Evolutionary conservation across 2,329 filamentous ascomycete genomes (phyloP).

Genomic region (Lasiodiplodia sp.): DNA sequence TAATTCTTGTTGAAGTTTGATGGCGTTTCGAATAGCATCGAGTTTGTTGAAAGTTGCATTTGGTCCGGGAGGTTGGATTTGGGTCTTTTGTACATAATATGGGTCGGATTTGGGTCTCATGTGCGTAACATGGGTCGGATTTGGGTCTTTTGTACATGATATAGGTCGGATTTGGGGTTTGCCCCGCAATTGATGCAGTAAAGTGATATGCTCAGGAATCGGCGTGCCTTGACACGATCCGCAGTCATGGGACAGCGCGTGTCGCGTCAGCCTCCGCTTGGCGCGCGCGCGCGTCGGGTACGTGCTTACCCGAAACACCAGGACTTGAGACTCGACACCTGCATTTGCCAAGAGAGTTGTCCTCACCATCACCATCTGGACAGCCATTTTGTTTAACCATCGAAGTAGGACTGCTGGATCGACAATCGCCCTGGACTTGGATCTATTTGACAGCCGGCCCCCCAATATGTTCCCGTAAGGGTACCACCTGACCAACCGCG

Average conservation of each 20-base stretch:
- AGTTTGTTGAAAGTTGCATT: too few species aligned
- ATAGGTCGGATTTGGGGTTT: too few species aligned
- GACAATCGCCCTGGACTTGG: not conserved
- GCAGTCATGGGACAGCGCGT: constrained; percentile 12
- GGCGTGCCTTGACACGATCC: not conserved
- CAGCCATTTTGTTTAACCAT: not conserved
- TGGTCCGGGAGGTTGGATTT: too few species aligned
- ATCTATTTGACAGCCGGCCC: not conserved
- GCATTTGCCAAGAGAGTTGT: not conserved
- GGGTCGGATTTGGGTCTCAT: too few species aligned
- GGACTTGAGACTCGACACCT: not conserved
- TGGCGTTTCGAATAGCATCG: too few species aligned
- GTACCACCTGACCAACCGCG: not conserved
- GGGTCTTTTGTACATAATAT: too few species aligned
- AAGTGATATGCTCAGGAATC: not conserved
- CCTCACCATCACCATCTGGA: not conserved
- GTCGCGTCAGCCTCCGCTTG: constrained; percentile 18
- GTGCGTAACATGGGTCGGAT: too few species aligned
- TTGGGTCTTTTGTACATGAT: too few species aligned
- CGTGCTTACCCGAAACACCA: not conserved
- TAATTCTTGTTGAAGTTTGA: too few species aligned
- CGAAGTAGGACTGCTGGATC: not conserved
- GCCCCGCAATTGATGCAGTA: too few species aligned
- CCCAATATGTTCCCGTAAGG: not conserved
- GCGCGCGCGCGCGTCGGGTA: constrained; percentile 2